Conservation (phyloP, 2,329 filamentous ascomycete genomes). For the Gliomastix tumulicola region DNA sequence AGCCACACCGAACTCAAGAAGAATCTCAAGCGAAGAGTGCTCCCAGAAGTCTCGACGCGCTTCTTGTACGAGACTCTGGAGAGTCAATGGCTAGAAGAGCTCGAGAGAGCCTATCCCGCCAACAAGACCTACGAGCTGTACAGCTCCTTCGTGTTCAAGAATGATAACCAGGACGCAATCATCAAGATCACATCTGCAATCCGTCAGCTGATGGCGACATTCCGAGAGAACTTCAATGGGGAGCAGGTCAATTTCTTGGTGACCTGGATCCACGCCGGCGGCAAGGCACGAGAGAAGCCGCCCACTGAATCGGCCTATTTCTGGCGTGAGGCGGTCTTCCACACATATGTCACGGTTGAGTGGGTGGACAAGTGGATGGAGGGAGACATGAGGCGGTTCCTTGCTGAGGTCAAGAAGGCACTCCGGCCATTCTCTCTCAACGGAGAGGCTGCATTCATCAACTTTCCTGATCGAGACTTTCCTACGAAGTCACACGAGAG, state of each 20-base stretch:
- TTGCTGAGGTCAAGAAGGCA: background rate
- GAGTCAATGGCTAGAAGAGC: slow-evolving; percentile 18
- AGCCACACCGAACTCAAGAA: background rate
- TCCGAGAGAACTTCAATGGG: background rate
- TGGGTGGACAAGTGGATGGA: background rate
- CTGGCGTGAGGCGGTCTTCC: background rate
- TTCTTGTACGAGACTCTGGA: slow-evolving; percentile 20
- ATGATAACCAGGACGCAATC: slow-evolving; percentile 3
- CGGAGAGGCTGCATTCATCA: slow-evolving; percentile 15
- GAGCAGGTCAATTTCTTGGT: background rate
- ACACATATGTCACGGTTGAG: background rate
- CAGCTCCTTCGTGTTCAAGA: slow-evolving; percentile 10
- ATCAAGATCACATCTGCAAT: slow-evolving; percentile 11
- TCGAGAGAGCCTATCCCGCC: slow-evolving; percentile 5
- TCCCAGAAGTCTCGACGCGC: slow-evolving; percentile 9
- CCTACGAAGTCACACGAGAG: slow-evolving; percentile 11
- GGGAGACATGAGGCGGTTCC: background rate
- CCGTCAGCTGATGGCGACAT: background rate
- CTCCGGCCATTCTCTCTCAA: slow-evolving; percentile 3
- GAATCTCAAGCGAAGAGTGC: slow-evolving; percentile 15
- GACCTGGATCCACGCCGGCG: background rate
- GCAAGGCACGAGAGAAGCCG: background rate
- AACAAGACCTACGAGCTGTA: slow-evolving; percentile 16
- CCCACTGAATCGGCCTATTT: background rate
- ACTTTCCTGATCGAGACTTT: slow-evolving; percentile 17